Conservation (phyloP, 2,329 filamentous ascomycete genomes). For the Colletotrichum orchidophilum region DNA sequence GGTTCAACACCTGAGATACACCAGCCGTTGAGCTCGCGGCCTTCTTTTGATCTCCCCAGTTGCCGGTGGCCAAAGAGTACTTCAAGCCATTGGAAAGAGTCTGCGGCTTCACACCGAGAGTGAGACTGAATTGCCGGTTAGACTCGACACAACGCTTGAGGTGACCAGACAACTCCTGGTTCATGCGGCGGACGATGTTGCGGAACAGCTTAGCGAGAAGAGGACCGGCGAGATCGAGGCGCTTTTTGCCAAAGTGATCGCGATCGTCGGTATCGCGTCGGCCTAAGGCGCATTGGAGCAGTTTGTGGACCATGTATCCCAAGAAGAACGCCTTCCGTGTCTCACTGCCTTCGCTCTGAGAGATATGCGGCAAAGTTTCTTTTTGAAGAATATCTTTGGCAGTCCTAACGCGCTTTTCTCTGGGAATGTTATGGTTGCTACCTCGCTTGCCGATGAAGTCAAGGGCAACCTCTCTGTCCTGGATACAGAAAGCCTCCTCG, state of each 20-base stretch:
- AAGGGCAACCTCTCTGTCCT: constrained; percentile 91
- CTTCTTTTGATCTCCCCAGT: constrained; percentile 99
- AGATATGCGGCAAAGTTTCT: constrained; percentile 96
- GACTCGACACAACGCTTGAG: constrained; percentile 92
- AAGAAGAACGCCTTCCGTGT: constrained; percentile 98
- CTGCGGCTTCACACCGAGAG: constrained; percentile 88
- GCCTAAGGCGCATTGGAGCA: constrained; percentile 92
- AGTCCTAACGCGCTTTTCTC: constrained; percentile 90
- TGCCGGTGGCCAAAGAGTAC: constrained; percentile 96
- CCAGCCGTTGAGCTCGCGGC: constrained; percentile 93
- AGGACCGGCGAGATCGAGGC: constrained; percentile 92
- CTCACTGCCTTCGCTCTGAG: constrained; percentile 92
- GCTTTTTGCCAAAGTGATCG: constrained; percentile 99
- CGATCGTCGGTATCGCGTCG: constrained; percentile 95
- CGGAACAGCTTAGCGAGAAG: constrained; percentile 97
- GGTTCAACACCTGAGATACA: constrained; percentile 97
- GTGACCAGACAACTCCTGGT: constrained; percentile 89
- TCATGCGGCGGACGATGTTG: constrained; percentile 88
- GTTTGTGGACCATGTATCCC: constrained; percentile 97
- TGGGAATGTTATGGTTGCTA: constrained; percentile 66
- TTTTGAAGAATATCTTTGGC: constrained; percentile 96
- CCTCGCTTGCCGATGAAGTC: constrained; percentile 97
- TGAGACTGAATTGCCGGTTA: constrained; percentile 88
- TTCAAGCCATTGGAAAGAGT: constrained; percentile 95
- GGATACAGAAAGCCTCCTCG: constrained; percentile 95